A percentile compares a stretch with the other conserved stretches of the same genome.
These are phyloP conservation scores for Hapsidospora chrysogenum DNA, from an alignment of 495 filamentous ascomycete species.

Conservation along the genomic window DNA sequence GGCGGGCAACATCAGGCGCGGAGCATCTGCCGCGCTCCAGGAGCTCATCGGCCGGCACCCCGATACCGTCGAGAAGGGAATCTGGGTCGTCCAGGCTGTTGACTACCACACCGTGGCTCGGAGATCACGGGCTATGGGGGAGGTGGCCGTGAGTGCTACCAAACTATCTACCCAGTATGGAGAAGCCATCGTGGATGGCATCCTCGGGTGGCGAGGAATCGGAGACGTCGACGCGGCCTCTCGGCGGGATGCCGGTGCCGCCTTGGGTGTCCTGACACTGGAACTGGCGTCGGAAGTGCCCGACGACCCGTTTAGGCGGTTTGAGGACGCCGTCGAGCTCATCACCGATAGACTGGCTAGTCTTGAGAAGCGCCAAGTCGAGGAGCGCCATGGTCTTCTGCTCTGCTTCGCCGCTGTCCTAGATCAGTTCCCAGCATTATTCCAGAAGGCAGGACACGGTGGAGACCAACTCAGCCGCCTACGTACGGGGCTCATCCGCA, in stretches of 20 bases:
- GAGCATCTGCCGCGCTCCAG: conserved; percentile 83
- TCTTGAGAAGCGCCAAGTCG: conserved; percentile 41
- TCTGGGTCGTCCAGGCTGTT: conserved; percentile 69
- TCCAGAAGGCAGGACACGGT: conserved; percentile 1
- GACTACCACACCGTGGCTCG: conserved; percentile 88
- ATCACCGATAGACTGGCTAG: conserved; percentile 26
- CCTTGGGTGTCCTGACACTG: conserved; percentile 43
- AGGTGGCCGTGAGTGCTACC: conserved; percentile 53
- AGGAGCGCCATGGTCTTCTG: conserved; percentile 51
- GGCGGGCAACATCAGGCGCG: conserved; percentile 79
- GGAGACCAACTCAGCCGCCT: not conserved
- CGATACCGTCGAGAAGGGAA: conserved; percentile 62
- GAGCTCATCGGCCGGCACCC: conserved; percentile 90
- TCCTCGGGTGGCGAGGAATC: conserved; percentile 80
- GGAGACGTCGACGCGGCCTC: conserved; percentile 57
- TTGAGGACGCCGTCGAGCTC: conserved; percentile 11
- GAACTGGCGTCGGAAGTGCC: conserved; percentile 11
- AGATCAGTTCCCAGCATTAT: conserved; percentile 6
- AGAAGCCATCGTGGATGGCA: conserved; percentile 44
- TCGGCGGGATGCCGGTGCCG: conserved; percentile 50
- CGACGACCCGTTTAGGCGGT: conserved; percentile 9
- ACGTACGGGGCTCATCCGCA: not conserved
- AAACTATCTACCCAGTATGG: conserved; percentile 51
- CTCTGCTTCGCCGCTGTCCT: conserved; percentile 37
- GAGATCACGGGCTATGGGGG: conserved; percentile 60